Percentiles rank a stretch among this genome's conserved stretches.
These are phyloP conservation scores for Schwanniomyces polymorphus DNA, from an alignment of 805 yeast genomes.

Conservation along the genomic window DNA sequence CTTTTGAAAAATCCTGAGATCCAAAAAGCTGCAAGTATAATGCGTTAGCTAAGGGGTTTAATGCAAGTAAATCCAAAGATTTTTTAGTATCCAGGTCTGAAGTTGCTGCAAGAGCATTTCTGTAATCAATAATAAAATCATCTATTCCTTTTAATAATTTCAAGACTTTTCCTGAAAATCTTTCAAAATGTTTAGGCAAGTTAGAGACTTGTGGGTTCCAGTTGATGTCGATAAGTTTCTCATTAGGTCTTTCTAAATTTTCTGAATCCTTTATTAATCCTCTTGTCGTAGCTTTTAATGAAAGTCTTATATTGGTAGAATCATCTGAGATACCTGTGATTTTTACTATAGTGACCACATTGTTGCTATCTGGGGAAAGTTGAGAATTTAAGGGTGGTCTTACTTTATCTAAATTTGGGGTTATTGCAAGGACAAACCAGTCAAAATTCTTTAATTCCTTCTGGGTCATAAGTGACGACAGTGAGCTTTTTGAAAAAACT, in stretches of 20 bases:
- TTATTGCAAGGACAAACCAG: constrained; percentile 38
- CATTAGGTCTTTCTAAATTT: constrained; percentile 17
- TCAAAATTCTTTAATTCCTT: constrained; percentile 23
- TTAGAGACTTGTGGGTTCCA: constrained; percentile 19
- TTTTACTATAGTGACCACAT: constrained; percentile 44
- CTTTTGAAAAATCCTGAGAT: constrained; percentile 45
- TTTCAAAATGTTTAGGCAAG: constrained; percentile 14
- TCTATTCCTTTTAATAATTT: constrained; percentile 38
- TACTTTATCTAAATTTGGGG: constrained; percentile 32
- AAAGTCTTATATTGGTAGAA: constrained; percentile 42
- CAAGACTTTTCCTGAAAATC: constrained; percentile 16
- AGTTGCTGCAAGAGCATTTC: constrained; percentile 24
- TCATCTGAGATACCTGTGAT: constrained; percentile 49
- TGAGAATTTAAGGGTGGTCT: constrained; percentile 16
- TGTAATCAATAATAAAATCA: constrained; percentile 36
- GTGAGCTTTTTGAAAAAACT: constrained; percentile 1
- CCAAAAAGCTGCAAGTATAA: constrained; percentile 55
- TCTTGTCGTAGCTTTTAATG: constrained; percentile 51
- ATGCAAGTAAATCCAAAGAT: constrained; percentile 33
- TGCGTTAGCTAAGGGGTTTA: constrained; percentile 62
- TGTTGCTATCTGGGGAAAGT: constrained; percentile 6
- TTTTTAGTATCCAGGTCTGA: constrained; percentile 15
- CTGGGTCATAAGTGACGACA: not conserved
- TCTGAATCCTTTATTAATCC: constrained; percentile 22
- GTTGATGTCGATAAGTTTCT: constrained; percentile 24